Base-by-base conservation (phyloP, 2,329 filamentous ascomycete genomes). In the Fusarium penzigii region DNA sequence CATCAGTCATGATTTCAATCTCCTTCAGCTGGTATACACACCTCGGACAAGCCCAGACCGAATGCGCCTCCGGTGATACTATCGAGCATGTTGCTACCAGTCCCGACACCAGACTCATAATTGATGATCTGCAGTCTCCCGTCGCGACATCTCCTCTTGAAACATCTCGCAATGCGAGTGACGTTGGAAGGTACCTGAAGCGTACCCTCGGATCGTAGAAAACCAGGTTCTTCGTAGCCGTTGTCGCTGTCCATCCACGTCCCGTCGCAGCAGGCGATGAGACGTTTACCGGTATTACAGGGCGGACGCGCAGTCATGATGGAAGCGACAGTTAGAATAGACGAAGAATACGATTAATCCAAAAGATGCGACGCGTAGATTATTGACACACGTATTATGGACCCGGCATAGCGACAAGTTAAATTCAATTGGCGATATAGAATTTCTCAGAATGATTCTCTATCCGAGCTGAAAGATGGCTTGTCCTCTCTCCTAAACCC, bases 81-180 rank as follows among this genome's bases (percentile, higher is more conserved):
- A 51, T 82, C 79, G n/a, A 82, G 49, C 29, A 73, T 57, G 42
- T 75, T 76, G 56, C 75, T 75, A 2, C 77, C 77, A 3, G 80
- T 82, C 14, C 83, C 83, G 29, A 86, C 81, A 17, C 83, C 83
- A 9, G 81, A 80, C 63, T 84, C 80, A 63, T 86, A 86, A 60
- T 78, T 80, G 51, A 85, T 78, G 57, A 86, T 77, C 64, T 86
- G 83, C 40, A 81, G 72, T 16, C 71, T 77, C 32, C 78, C 78
- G 63, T 84, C 79, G 34, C 64, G 70, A 61, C 78, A 80, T 39
- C 65, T 70, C 38, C 77, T 75, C 57, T 77, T 78, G 61, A 86
- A 78, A 49, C 80, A 81, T 39, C 82, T 77, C 12, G 80, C 79
- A 49, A 86, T 80, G 17, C 82, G 79, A 14, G 82, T 85, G 40